Conservation (phyloP, 176 grass and related monocot genomes). For the barley (Hordeum vulgare) region DNA sequence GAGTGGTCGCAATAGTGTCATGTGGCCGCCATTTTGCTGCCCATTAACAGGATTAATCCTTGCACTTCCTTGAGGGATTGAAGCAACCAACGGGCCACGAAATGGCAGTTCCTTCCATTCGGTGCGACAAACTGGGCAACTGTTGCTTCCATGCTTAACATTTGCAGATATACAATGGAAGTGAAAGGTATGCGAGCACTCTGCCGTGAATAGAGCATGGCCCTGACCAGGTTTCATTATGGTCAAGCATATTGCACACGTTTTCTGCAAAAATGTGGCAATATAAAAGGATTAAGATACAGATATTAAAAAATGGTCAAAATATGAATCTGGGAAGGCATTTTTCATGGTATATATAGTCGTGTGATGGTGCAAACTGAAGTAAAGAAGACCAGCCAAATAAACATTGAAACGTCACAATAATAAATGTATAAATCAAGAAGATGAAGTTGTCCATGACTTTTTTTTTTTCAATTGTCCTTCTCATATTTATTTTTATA, state of each 20-base stretch:
- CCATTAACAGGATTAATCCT: conserved; percentile 50
- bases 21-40: conserved; percentile 47
- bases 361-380: background rate
- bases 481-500: background rate
- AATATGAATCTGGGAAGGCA: background rate
- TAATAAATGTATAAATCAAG: background rate
- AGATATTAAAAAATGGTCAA: background rate
- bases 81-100: conserved; percentile 28
- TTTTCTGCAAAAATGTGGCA: conserved; percentile 65
- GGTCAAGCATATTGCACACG: conserved; percentile 76
- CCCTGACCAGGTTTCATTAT: conserved; percentile 81
- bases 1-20: conserved; percentile 51
- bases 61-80: conserved; percentile 34
- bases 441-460: background rate
- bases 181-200: conserved; percentile 81
- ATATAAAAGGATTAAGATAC: background rate
- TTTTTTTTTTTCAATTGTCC: background rate
- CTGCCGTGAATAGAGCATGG: conserved; percentile 81
- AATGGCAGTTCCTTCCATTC: conserved; percentile 89
- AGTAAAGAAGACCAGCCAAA: background rate
- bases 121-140: conserved; percentile 58
- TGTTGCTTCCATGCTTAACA: conserved; percentile 75
- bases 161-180: conserved; percentile 87
- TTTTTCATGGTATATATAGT: background rate
- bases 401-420: background rate